Evolutionary conservation across 805 yeast genomes (phyloP).

Genomic region (Saccharomyces paradoxus): DNA sequence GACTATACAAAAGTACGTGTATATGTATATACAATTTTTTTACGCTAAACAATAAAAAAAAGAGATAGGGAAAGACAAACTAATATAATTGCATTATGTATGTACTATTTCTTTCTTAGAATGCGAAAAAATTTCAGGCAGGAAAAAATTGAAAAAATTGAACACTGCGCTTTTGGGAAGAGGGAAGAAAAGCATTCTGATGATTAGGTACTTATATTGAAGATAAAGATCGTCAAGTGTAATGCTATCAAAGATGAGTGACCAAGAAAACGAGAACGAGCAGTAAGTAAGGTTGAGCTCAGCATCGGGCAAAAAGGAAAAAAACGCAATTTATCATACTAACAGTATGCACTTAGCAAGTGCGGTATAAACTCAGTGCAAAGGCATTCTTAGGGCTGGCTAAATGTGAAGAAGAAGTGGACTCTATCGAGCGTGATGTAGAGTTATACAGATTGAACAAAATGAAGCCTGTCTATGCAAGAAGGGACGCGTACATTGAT

Average conservation of each 20-base stretch:
- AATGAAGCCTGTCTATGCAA: slow-evolving; percentile 49
- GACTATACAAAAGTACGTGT: background rate
- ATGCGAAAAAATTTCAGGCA: background rate
- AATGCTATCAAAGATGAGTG: background rate
- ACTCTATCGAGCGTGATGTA: slow-evolving; percentile 50
- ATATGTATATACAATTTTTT: background rate
- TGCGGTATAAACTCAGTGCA: background rate
- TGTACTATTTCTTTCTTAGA: background rate
- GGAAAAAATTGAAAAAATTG: background rate
- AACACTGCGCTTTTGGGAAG: background rate
- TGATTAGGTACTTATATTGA: background rate
- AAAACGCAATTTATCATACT: background rate
- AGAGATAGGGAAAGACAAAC: background rate
- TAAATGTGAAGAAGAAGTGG: slow-evolving; percentile 50
- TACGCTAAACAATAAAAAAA: background rate
- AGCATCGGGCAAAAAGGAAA: background rate
- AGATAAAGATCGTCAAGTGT: background rate
- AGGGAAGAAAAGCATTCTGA: background rate
- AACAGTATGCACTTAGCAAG: background rate
- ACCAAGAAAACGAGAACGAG: background rate
- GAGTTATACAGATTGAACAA: slow-evolving; percentile 43
- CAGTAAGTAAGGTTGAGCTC: background rate
- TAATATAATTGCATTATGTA: background rate
- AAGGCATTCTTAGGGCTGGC: slow-evolving; percentile 36
- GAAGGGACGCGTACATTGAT: slow-evolving; percentile 45